Evolutionary conservation across 129 eudicot species (phyloP).

Genomic region (Chrysanthemum seticuspe): DNA sequence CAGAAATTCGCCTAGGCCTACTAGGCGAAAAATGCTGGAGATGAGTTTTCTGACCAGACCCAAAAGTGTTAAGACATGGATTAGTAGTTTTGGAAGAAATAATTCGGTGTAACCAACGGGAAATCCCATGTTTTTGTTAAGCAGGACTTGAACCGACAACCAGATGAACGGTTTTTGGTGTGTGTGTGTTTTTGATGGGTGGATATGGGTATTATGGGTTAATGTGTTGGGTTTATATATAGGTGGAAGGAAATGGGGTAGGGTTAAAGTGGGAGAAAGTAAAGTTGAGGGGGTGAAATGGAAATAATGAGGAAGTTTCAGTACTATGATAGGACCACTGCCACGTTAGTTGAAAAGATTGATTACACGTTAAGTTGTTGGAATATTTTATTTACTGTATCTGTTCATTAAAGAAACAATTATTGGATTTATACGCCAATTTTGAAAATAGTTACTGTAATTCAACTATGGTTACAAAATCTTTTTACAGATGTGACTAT

Average conservation of each 20-base stretch:
- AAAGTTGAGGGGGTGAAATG: neutral
- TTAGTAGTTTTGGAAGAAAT: slow-evolving; percentile 57
- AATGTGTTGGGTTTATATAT: slow-evolving; percentile 26
- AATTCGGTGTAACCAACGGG: slow-evolving; percentile 74
- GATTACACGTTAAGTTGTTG: slow-evolving; percentile 35
- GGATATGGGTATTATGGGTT: neutral
- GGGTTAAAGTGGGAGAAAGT: slow-evolving; percentile 1
- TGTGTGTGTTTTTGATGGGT: neutral
- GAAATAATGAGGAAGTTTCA: neutral
- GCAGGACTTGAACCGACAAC: too few species aligned
- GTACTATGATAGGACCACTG: slow-evolving; percentile 38
- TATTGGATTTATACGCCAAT: neutral
- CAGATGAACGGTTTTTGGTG: neutral
- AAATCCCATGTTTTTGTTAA: slow-evolving; percentile 57
- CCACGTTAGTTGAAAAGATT: slow-evolving; percentile 30
- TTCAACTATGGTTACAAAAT: too few species aligned
- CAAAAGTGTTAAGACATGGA: slow-evolving; percentile 49
- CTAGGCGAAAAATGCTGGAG: slow-evolving; percentile 20
- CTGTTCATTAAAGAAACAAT: neutral
- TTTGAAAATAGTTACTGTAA: too few species aligned
- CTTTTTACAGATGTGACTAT: too few species aligned
- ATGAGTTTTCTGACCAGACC: slow-evolving; percentile 50
- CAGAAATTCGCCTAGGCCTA: slow-evolving; percentile 65
- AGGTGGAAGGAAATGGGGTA: neutral
- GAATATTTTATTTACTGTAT: neutral